These are phyloP conservation scores for Mrakia gelida DNA, from an alignment of 768 basidiomycete genomes.

Conservation along the genomic window DNA sequence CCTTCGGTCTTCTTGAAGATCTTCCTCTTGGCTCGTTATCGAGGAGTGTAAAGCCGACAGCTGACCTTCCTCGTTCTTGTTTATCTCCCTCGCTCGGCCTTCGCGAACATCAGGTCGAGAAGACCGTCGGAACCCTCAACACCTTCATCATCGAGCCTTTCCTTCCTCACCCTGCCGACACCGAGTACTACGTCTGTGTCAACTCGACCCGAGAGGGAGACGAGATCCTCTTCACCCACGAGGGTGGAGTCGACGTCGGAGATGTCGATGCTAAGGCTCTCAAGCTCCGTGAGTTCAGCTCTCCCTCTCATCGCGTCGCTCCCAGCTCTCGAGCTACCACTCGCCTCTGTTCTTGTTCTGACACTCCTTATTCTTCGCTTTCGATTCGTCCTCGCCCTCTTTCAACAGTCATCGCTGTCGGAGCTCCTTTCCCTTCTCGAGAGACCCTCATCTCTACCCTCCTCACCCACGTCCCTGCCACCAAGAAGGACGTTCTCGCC, in stretches of 20 bases:
- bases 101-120: conserved; percentile 67
- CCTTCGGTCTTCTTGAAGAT: background rate
- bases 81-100: conserved; percentile 25
- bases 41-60: background rate
- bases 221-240: conserved; percentile 95
- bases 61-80: conserved; percentile 34
- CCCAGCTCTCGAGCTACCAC: background rate
- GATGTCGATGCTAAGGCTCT: conserved; percentile 97
- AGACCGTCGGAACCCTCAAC: conserved; percentile 87
- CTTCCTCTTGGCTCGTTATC: background rate
- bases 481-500: conserved; percentile 82
- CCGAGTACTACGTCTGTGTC: conserved; percentile 98
- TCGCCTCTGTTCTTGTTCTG: background rate
- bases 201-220: conserved; percentile 93
- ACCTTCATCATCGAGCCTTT: conserved; percentile 99
- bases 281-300: conserved; percentile 56
- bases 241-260: conserved; percentile 97
- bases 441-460: conserved; percentile 68
- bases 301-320: background rate
- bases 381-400: background rate
- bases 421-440: conserved; percentile 67
- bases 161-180: conserved; percentile 85
- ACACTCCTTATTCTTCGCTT: background rate
- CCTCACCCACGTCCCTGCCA: conserved; percentile 72
- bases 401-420: conserved; percentile 26